Percentiles rank a stretch among this genome's conserved stretches.
Conservation (phyloP, 805 yeast species). For the Pichia gijzeniarum region DNA sequence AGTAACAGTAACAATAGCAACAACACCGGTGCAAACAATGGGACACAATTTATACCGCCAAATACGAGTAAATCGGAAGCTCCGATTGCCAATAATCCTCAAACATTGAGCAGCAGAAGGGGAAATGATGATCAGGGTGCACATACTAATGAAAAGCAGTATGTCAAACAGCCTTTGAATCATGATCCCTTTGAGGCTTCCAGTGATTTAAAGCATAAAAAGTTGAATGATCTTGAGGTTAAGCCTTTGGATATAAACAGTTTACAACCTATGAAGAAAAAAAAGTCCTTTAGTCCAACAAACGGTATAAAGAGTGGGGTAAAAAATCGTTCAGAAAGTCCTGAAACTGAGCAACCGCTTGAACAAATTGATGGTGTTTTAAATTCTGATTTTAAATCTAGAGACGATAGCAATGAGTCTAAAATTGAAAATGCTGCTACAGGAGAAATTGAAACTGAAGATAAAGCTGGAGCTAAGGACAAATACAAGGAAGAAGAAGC, state of each 20-base stretch:
- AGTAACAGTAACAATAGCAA: no score
- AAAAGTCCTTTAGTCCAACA: background rate
- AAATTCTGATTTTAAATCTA: background rate
- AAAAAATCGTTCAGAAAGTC: no score
- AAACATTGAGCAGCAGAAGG: conserved; percentile 9
- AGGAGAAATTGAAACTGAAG: conserved; percentile 1
- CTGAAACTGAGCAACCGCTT: no score
- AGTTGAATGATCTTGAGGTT: background rate
- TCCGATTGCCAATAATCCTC: background rate
- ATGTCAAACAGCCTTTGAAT: no score
- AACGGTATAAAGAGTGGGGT: background rate
- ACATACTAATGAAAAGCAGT: no score
- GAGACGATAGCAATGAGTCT: background rate
- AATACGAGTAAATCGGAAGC: background rate
- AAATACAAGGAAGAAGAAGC: background rate
- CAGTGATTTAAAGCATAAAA: background rate
- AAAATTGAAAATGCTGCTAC: background rate
- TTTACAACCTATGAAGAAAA: conserved; percentile 8
- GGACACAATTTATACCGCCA: no score
- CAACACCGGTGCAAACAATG: no score
- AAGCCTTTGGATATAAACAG: conserved; percentile 9
- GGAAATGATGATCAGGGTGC: background rate
- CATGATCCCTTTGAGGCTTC: no score
- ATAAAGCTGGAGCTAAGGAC: no score
- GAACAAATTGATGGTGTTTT: no score